Conservation (phyloP, 306 rosid species). For the Corylus heterophylla region DNA sequence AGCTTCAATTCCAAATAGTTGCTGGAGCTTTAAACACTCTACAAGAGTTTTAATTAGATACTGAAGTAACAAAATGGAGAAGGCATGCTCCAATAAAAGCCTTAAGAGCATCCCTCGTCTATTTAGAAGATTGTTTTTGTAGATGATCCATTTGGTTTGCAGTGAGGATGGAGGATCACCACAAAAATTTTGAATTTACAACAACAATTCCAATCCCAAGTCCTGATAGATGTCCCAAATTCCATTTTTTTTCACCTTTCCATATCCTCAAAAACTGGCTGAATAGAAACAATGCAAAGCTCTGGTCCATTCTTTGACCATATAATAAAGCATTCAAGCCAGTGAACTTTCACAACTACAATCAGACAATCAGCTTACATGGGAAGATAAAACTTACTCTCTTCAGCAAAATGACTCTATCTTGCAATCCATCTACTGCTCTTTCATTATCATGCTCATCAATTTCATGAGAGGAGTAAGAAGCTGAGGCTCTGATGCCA, state of each 20-base stretch:
- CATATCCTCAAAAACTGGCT: neutral
- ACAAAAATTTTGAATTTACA: neutral
- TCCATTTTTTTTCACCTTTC: neutral
- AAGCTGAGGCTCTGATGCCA: constrained; percentile 54
- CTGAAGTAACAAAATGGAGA: constrained; percentile 7
- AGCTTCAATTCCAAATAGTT: constrained; percentile 17
- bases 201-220: neutral
- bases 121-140: neutral
- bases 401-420: constrained; percentile 84
- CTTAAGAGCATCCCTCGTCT: neutral
- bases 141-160: constrained; percentile 5
- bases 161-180: constrained; percentile 9
- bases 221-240: neutral
- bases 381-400: constrained; percentile 53
- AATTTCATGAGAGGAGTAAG: constrained; percentile 74
- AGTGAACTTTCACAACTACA: neutral
- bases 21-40: constrained; percentile 13
- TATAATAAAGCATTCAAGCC: neutral
- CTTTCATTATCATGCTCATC: constrained; percentile 89
- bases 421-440: constrained; percentile 88
- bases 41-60: neutral
- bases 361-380: constrained; percentile 2
- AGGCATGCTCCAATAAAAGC: constrained; percentile 11
- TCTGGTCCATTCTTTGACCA: constrained; percentile 2
- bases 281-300: constrained; percentile 10